Conservation (phyloP, 2,329 filamentous ascomycete genomes). For the Aspergillus brunneoviolaceus region DNA sequence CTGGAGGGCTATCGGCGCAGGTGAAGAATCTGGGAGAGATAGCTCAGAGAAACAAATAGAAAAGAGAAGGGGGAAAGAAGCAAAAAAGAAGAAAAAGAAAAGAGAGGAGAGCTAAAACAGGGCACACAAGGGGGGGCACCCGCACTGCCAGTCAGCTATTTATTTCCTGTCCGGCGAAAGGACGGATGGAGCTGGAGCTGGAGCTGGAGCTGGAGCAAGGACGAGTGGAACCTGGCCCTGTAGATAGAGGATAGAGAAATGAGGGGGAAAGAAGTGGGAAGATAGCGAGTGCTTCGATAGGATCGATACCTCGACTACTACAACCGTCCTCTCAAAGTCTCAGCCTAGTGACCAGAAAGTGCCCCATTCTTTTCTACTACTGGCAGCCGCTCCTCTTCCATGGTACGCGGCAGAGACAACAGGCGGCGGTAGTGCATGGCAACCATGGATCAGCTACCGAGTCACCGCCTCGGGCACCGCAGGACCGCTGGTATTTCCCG, state of each 20-base stretch:
- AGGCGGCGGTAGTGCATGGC: conserved; percentile 26
- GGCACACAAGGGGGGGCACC: conserved; percentile 14
- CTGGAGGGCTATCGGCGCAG: conserved; percentile 14
- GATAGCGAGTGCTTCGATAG: conserved; percentile 7
- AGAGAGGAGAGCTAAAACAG: conserved; percentile 6
- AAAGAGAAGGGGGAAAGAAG: conserved; percentile 5
- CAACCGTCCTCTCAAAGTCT: conserved; percentile 2
- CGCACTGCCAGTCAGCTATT: conserved; percentile 16
- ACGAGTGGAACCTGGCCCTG: background rate
- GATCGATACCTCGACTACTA: background rate
- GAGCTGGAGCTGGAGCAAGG: conserved; percentile 10
- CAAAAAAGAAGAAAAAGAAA: conserved; percentile 12
- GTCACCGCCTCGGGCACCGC: conserved; percentile 15
- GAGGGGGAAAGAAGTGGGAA: background rate
- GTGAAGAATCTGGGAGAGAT: conserved; percentile 10
- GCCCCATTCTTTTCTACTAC: conserved; percentile 19
- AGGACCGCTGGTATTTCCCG: background rate
- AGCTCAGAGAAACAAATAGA: background rate
- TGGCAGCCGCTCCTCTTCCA: conserved; percentile 17
- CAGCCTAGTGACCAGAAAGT: background rate
- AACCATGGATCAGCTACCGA: conserved; percentile 16
- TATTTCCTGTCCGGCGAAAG: conserved; percentile 14
- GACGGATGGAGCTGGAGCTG: conserved; percentile 18
- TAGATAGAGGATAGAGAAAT: background rate
- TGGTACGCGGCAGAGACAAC: conserved; percentile 21